phyloP scores from a whole-genome alignment of 495 filamentous ascomycete genomes.

The Aspergillus nanangensis region DNA sequence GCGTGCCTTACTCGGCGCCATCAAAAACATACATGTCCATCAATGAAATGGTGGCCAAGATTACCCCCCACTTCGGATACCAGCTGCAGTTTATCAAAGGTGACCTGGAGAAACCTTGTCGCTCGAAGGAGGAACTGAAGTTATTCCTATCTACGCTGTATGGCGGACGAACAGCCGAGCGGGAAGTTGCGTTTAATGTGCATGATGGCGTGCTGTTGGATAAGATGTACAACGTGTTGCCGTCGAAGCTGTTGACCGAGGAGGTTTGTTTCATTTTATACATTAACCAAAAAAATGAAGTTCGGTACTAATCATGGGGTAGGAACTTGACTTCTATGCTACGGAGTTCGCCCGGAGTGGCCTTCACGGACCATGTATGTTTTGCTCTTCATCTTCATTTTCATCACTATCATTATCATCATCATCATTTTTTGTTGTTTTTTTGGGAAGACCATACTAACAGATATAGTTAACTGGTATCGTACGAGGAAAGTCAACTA shows the following conservation, averaged over 20 bases:
- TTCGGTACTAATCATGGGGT: too few relatives aligned
- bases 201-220: slow-evolving; percentile 53
- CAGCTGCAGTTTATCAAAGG: slow-evolving; percentile 72
- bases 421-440: too few relatives aligned
- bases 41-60: slow-evolving; percentile 48
- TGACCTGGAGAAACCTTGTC: slow-evolving; percentile 57
- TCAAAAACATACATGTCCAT: slow-evolving; percentile 41
- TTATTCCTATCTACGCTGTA: slow-evolving; percentile 67
- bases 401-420: not conserved
- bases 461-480: slow-evolving; percentile 71
- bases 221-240: slow-evolving; percentile 42
- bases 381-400: not conserved
- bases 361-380: slow-evolving; percentile 66
- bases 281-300: too few relatives aligned
- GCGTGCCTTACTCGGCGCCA: slow-evolving; percentile 65
- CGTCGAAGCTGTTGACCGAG: slow-evolving; percentile 52
- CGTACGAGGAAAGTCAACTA: slow-evolving; percentile 65
- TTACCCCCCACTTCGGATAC: slow-evolving; percentile 74
- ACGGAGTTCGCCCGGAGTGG: slow-evolving; percentile 66
- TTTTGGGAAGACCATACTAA: slow-evolving; percentile 2
- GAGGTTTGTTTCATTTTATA: slow-evolving; percentile 36
- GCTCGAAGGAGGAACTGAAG: slow-evolving; percentile 52
- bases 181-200: slow-evolving; percentile 50
- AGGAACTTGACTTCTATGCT: slow-evolving; percentile 74
- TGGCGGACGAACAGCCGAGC: slow-evolving; percentile 53